phyloP scores from a whole-genome alignment of 2,329 filamentous ascomycete species.

The Endocalyx cinctus region DNA sequence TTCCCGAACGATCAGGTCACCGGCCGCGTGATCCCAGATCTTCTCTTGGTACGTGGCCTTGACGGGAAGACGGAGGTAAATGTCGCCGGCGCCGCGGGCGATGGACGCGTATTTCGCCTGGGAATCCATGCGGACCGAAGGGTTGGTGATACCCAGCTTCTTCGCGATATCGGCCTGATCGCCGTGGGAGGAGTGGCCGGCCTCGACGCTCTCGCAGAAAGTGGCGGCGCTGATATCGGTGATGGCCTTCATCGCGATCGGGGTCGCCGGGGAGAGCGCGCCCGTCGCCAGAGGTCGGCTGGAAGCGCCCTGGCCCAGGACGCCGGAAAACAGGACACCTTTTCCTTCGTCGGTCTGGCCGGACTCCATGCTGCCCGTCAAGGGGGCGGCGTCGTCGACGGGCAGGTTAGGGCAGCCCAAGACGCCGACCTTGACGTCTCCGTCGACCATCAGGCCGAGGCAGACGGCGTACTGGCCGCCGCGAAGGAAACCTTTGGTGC shows the following conservation, averaged over 20 bases:
- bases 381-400: constrained; percentile 68
- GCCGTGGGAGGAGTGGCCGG: constrained; percentile 83
- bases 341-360: constrained; percentile 72
- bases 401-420: constrained; percentile 95
- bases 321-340: constrained; percentile 84
- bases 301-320: constrained; percentile 73
- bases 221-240: constrained; percentile 72
- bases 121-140: constrained; percentile 94
- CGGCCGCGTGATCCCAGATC: constrained; percentile 98
- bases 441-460: constrained; percentile 85
- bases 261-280: constrained; percentile 47
- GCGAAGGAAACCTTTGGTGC: constrained; percentile 93
- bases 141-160: constrained; percentile 79
- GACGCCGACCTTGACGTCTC: constrained; percentile 89
- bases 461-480: constrained; percentile 97
- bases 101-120: constrained; percentile 98
- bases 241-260: constrained; percentile 76
- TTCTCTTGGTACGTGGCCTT: constrained; percentile 92
- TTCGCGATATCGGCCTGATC: constrained; percentile 82
- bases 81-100: constrained; percentile 86
- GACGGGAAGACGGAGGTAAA: constrained; percentile 86
- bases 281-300: constrained; percentile 65
- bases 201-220: constrained; percentile 96
- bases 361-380: constrained; percentile 68
- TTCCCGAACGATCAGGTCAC: constrained; percentile 89